phyloP scores from a whole-genome alignment of 2,329 filamentous ascomycete species.

The Clonostachys rhizophaga region DNA sequence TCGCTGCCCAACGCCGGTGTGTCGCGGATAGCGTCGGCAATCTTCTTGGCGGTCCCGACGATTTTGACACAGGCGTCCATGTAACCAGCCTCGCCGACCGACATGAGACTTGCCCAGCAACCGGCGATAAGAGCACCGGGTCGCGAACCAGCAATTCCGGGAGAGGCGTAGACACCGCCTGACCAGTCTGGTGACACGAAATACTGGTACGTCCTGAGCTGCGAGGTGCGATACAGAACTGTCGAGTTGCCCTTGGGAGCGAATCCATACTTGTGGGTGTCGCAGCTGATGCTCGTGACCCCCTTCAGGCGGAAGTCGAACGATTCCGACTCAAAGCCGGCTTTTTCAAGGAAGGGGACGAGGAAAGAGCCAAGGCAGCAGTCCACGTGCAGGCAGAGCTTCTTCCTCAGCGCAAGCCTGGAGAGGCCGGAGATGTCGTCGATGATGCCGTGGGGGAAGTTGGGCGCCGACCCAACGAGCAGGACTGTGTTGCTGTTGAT shows the following conservation, averaged over 20 bases:
- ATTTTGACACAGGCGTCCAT: constrained; percentile 83
- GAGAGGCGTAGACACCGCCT: constrained; percentile 92
- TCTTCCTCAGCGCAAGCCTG: constrained; percentile 72
- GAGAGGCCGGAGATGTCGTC: constrained; percentile 89
- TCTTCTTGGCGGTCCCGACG: constrained; percentile 79
- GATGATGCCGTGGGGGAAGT: constrained; percentile 97
- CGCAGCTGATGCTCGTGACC: constrained; percentile 91
- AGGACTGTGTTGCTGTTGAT: constrained; percentile 93
- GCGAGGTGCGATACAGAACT: constrained; percentile 78
- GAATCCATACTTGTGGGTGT: constrained; percentile 99
- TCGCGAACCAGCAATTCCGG: constrained; percentile 84
- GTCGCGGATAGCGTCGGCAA: constrained; percentile 68
- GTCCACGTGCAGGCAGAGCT: constrained; percentile 89
- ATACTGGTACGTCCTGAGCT: constrained; percentile 86
- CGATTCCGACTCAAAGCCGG: constrained; percentile 82
- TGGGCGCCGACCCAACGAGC: constrained; percentile 90
- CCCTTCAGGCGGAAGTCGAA: constrained; percentile 95
- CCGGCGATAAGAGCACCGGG: constrained; percentile 93
- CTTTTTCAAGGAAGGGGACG: constrained; percentile 83
- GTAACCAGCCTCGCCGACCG: constrained; percentile 82
- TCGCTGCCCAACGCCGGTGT: constrained; percentile 66
- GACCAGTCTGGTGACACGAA: constrained; percentile 94
- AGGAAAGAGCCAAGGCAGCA: constrained; percentile 97
- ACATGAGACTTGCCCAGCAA: constrained; percentile 92
- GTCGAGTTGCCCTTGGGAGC: constrained; percentile 97